A percentile compares a stretch with the other conserved stretches of the same genome.
phyloP scores from a whole-genome alignment of 768 basidiomycete species.

The Pulveroboletus ravenelii region DNA sequence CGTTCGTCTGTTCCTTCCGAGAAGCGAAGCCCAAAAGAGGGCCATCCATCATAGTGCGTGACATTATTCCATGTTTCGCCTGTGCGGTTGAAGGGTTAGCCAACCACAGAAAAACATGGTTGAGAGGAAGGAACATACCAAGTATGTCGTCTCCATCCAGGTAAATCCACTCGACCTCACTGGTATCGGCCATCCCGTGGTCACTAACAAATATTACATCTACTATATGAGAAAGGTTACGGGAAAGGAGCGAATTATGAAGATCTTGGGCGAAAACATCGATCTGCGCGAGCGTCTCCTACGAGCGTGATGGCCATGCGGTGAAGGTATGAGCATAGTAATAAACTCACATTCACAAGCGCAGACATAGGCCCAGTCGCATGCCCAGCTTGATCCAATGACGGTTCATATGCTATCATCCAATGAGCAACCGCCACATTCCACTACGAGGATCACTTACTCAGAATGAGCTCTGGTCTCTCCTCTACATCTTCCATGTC shows the following conservation, averaged over 20 bases:
- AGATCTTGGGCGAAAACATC: constrained; percentile 74
- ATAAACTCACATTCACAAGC: constrained; percentile 58
- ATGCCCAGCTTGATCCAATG: constrained; percentile 84
- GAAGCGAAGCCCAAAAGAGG: constrained; percentile 83
- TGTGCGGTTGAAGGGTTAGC: background rate
- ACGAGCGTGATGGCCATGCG: background rate
- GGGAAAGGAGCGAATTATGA: constrained; percentile 53
- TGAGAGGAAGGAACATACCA: constrained; percentile 11
- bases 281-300: constrained; percentile 63
- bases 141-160: constrained; percentile 51
- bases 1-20: constrained; percentile 49
- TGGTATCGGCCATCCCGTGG: constrained; percentile 92
- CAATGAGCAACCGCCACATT: background rate
- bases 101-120: background rate
- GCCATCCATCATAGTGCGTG: constrained; percentile 81
- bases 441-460: constrained; percentile 33
- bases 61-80: constrained; percentile 25
- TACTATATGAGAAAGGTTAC: constrained; percentile 79
- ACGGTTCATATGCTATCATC: constrained; percentile 70
- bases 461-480: constrained; percentile 75
- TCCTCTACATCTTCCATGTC: constrained; percentile 60
- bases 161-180: constrained; percentile 66
- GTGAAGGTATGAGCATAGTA: background rate
- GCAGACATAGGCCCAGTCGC: constrained; percentile 61
- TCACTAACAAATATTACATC: constrained; percentile 89